phyloP scores from a whole-genome alignment of 2,329 filamentous ascomycete genomes.

The Xylariaceae sp. region DNA sequence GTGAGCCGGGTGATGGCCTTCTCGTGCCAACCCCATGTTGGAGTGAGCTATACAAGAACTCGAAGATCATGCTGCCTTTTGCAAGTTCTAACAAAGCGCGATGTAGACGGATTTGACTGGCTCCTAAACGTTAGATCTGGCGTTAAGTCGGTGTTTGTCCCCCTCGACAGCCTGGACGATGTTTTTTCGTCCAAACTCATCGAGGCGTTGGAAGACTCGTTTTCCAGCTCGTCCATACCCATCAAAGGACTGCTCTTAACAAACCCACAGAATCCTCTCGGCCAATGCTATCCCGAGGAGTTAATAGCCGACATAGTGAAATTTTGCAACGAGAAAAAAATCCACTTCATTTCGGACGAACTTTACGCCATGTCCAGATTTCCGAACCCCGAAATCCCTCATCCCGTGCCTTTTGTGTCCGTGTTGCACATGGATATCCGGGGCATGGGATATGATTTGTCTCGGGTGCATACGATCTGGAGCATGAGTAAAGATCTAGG shows the following conservation, averaged over 20 bases:
- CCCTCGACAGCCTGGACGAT: background rate
- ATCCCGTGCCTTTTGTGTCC: background rate
- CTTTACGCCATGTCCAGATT: constrained; percentile 25
- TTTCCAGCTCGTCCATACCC: background rate
- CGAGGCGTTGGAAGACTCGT: background rate
- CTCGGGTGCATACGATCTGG: constrained; percentile 13
- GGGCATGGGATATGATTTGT: constrained; percentile 1
- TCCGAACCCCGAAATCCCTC: background rate
- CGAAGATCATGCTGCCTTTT: background rate
- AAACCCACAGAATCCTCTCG: constrained; percentile 30
- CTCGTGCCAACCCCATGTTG: constrained; percentile 33
- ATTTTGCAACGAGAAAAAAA: constrained; percentile 23
- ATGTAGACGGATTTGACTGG: constrained; percentile 15
- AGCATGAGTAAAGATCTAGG: constrained; percentile 18
- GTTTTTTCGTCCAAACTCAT: constrained; percentile 5
- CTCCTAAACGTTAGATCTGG: constrained; percentile 5
- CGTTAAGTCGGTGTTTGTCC: constrained; percentile 1
- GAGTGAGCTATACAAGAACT: constrained; percentile 20
- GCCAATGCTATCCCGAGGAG: constrained; percentile 26
- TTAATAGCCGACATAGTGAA: constrained; percentile 21
- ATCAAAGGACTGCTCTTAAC: constrained; percentile 26
- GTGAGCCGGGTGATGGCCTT: constrained; percentile 33
- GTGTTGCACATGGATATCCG: background rate
- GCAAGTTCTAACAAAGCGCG: background rate
- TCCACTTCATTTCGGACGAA: constrained; percentile 32